A percentile compares a stretch with the other conserved stretches of the same genome.
Evolutionary conservation across 2,329 filamentous ascomycete species (phyloP).

Genomic region (Laburnicola sp.): DNA sequence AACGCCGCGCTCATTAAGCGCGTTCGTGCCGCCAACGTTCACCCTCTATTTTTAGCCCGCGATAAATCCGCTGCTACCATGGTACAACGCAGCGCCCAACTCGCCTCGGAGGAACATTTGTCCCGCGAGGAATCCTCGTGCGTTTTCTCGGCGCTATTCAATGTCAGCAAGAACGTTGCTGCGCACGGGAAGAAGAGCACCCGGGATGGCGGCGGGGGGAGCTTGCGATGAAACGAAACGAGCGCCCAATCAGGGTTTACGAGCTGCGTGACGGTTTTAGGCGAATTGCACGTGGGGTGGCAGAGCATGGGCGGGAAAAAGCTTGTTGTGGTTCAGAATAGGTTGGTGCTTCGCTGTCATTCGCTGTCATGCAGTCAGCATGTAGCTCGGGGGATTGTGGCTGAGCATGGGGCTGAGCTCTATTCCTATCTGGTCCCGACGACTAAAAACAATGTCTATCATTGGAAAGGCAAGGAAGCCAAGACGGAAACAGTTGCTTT

Average conservation of each 20-base stretch:
- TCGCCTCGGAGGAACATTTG: too few relatives aligned
- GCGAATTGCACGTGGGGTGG: background rate
- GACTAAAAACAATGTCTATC: background rate
- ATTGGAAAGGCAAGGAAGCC: background rate
- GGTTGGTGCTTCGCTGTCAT: background rate
- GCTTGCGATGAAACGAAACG: background rate
- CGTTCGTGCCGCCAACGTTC: too few relatives aligned
- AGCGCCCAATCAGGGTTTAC: background rate
- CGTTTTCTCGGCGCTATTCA: background rate
- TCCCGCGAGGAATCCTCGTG: too few relatives aligned
- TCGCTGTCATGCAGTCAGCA: constrained; percentile 10
- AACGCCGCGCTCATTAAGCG: too few relatives aligned
- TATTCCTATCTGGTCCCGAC: background rate
- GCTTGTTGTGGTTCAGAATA: background rate
- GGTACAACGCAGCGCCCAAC: too few relatives aligned
- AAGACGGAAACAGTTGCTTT: background rate
- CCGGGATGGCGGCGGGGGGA: background rate
- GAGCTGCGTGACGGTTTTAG: background rate
- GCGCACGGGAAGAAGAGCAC: background rate
- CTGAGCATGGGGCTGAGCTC: constrained; percentile 9
- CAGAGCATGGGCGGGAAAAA: background rate
- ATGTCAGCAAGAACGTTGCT: background rate
- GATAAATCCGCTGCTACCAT: too few relatives aligned
- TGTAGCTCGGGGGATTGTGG: constrained; percentile 4
- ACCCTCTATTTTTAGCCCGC: too few relatives aligned